phyloP scores from a whole-genome alignment of 1,284 basidiomycete species.

The Cryptococcus sp. region DNA sequence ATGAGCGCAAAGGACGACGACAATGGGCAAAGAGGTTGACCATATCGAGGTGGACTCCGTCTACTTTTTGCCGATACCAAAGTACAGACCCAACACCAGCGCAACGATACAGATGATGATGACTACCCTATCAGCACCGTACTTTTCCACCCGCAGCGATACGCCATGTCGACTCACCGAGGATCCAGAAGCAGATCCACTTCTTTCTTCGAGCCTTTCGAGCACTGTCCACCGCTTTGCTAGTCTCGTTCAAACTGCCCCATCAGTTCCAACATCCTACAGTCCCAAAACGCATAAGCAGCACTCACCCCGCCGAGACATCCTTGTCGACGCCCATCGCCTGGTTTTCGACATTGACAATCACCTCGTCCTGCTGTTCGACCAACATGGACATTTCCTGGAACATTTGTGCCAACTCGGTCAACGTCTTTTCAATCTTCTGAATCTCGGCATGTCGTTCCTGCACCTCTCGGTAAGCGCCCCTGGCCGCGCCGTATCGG shows the following conservation, averaged over 20 bases:
- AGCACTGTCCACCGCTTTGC: constrained; percentile 67
- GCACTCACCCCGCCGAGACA: constrained; percentile 61
- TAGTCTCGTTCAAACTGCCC: constrained; percentile 61
- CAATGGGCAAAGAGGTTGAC: too few species aligned
- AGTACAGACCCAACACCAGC: constrained; percentile 36
- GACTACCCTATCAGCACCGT: constrained; percentile 27
- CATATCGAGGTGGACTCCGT: too few species aligned
- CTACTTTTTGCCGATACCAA: constrained; percentile 27
- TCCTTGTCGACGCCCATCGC: constrained; percentile 62
- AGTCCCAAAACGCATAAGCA: not conserved
- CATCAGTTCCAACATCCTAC: not conserved
- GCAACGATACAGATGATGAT: constrained; percentile 55
- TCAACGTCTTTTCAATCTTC: constrained; percentile 78
- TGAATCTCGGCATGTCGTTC: constrained; percentile 82
- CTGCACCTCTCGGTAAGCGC: constrained; percentile 84
- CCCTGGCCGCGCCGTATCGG: constrained; percentile 74
- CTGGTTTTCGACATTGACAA: constrained; percentile 59
- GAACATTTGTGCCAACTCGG: constrained; percentile 82
- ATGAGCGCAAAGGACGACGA: too few species aligned
- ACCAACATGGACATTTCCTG: constrained; percentile 80
- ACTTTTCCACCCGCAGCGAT: too few species aligned
- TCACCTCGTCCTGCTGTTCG: constrained; percentile 69
- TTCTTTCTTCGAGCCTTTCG: constrained; percentile 70
- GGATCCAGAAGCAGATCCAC: constrained; percentile 70
- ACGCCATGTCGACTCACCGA: constrained; percentile 34